Base-by-base conservation (phyloP, 2,329 filamentous ascomycete genomes). In the Clarireedia paspali region DNA sequence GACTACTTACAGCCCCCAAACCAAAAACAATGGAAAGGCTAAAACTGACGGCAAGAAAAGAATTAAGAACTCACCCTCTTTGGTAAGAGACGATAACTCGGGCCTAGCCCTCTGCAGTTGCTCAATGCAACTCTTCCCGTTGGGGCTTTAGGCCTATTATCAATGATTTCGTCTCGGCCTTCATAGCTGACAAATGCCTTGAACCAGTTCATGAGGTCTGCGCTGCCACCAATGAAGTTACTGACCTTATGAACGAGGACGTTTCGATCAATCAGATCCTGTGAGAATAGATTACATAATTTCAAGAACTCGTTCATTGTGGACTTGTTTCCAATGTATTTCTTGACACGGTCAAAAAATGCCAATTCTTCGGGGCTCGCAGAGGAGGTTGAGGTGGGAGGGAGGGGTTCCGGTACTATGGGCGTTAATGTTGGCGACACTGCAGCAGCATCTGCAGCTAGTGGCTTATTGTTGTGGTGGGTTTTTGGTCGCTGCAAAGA, bases 271-370 rank as follows among this genome's bases (percentile, higher is more conserved):
- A 99, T 95, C 50, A 99, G 80, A 63, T 95, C 91, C 65, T 95
- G 89, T 23, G 88, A 94, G 74, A 90, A 99, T 30, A 99, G 79
- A 64, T 97, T 99, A 76, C 92, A 94, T 6, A 99, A 82, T 75
- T 99, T 99, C 61, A 99, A 74, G 71, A 99, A 99, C 70, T 99
- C 94, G 65, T 89, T 91, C 80, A 95, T 95, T 2, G 87, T 87
- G 55, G 89, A 88, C 70, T 95, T 88, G 71, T 97, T 97, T 59
- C 87, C 85, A 57, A 99, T 89, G 66, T 87, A 92, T 72, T 99
- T 99, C 79, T 96, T 97, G 17, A 94, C 91, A 6, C 91, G 86
- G 59, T 99, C 94, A 65, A 99, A 99, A 73, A 97, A 97, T 2
- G 84, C 84, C 52, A 97, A 79, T 68, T 97, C 92, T 57, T 97